Conservation (phyloP, 2,329 filamentous ascomycete species). For the Dactylonectria estremocensis region DNA sequence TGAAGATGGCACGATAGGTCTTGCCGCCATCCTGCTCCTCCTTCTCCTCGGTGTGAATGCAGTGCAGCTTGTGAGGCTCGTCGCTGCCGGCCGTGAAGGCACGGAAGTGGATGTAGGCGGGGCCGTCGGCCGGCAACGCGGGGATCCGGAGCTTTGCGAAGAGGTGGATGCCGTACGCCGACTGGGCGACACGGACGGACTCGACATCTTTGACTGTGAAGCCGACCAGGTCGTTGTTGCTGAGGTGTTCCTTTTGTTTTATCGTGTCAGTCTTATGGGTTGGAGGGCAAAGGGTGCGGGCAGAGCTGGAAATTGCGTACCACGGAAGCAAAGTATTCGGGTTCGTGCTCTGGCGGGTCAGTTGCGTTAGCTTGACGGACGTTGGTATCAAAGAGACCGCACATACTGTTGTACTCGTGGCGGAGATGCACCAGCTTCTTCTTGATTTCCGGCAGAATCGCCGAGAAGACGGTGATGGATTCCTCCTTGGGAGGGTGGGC, state of each 20-base stretch:
- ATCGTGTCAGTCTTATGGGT: background rate
- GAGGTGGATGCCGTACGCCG: conserved; percentile 83
- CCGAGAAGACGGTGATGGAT: conserved; percentile 64
- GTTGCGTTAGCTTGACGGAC: background rate
- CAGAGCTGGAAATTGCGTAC: conserved; percentile 41
- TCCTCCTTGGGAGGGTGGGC: conserved; percentile 66
- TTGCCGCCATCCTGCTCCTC: conserved; percentile 91
- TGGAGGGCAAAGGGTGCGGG: background rate
- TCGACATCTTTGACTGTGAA: conserved; percentile 86
- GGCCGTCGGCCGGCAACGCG: conserved; percentile 65
- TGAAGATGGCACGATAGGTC: conserved; percentile 93
- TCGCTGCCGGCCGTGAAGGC: conserved; percentile 90
- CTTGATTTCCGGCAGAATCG: conserved; percentile 67
- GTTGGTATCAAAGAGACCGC: background rate
- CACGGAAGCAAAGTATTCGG: conserved; percentile 68
- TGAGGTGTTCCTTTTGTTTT: conserved; percentile 30
- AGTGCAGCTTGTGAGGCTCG: conserved; percentile 84
- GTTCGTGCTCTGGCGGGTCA: conserved; percentile 64
- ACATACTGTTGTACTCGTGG: conserved; percentile 61
- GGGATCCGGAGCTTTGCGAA: conserved; percentile 79
- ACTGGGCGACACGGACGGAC: conserved; percentile 92
- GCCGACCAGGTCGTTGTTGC: conserved; percentile 91
- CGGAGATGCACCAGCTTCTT: conserved; percentile 65
- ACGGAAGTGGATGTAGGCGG: conserved; percentile 86
- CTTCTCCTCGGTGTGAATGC: conserved; percentile 96